Evolutionary conservation across 225 moss, liverwort and hornwort genomes (phyloP).

Genomic region (Lunularia cruciata): DNA sequence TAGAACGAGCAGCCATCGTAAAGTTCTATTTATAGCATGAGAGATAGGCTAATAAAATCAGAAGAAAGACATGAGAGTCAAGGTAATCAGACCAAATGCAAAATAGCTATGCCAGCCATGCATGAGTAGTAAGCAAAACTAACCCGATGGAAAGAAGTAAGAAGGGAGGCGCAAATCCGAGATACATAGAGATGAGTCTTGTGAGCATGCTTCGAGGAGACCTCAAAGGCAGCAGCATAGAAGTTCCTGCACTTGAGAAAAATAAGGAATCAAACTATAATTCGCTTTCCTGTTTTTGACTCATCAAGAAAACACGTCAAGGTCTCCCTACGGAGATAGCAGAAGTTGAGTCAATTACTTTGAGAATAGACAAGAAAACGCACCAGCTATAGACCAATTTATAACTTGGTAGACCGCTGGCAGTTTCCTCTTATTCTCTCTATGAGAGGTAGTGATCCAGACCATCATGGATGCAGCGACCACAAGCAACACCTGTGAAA

Average conservation of each 20-base stretch:
- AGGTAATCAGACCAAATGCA: too few species aligned
- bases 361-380: background rate
- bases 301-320: too few species aligned
- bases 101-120: too few species aligned
- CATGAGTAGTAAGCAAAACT: too few species aligned
- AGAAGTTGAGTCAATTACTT: too few species aligned
- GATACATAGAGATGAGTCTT: slow-evolving; percentile 84
- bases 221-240: slow-evolving; percentile 67
- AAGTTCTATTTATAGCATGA: background rate
- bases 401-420: slow-evolving; percentile 72
- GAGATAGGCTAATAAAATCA: background rate
- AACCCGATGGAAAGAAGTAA: slow-evolving; percentile 97
- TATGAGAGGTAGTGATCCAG: slow-evolving; percentile 85
- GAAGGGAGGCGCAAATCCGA: slow-evolving; percentile 91
- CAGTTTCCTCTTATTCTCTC: slow-evolving; percentile 72
- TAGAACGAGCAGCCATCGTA: too few species aligned
- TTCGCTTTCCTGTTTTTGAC: too few species aligned
- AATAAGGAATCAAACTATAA: background rate
- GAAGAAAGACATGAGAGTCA: too few species aligned
- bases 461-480: slow-evolving; percentile 82
- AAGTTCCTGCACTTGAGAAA: slow-evolving; percentile 43
- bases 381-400: slow-evolving; percentile 83
- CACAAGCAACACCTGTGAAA: slow-evolving; percentile 65
- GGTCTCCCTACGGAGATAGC: too few species aligned
- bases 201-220: slow-evolving; percentile 73